Evolutionary conservation across 352 stramenopile species (phyloP).

Genomic region (Phytophthora syringae): DNA sequence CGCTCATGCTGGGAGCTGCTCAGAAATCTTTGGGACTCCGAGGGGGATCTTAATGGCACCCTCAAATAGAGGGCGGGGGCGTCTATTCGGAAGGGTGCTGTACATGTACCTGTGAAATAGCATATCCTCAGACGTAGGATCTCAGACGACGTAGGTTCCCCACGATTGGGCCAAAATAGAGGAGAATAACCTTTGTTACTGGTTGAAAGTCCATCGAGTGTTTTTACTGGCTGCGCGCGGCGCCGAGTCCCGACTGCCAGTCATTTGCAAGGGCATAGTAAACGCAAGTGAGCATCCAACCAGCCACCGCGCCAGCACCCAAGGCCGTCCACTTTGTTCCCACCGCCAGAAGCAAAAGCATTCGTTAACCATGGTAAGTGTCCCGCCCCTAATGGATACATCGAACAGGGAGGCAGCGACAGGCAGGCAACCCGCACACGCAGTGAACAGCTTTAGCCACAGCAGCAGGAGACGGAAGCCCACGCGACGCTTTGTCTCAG

Average conservation of each 20-base stretch:
- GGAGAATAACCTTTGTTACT: conserved; percentile 23
- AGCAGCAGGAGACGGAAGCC: not conserved
- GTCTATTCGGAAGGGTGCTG: not conserved
- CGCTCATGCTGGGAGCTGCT: conserved; percentile 55
- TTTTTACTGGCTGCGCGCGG: conserved; percentile 45
- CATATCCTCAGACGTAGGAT: conserved; percentile 13
- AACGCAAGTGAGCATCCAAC: conserved; percentile 57
- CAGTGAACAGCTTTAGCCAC: conserved; percentile 7
- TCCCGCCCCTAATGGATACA: not conserved
- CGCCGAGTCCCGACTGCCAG: conserved; percentile 73
- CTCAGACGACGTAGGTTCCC: not conserved
- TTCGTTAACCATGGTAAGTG: conserved; percentile 84
- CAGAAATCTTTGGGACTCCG: conserved; percentile 23
- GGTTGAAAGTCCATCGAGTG: conserved; percentile 28
- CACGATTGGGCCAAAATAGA: conserved; percentile 37
- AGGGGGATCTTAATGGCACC: conserved; percentile 34
- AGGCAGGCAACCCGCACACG: not conserved
- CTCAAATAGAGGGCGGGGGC: not conserved
- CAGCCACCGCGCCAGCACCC: conserved; percentile 21
- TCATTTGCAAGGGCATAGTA: conserved; percentile 78
- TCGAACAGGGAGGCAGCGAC: conserved; percentile 3
- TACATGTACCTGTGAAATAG: not conserved
- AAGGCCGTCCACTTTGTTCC: conserved; percentile 69
- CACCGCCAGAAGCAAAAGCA: conserved; percentile 88
- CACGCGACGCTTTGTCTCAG: no score